Conservation (phyloP, 306 rosid genomes). For the Urtica urens region DNA sequence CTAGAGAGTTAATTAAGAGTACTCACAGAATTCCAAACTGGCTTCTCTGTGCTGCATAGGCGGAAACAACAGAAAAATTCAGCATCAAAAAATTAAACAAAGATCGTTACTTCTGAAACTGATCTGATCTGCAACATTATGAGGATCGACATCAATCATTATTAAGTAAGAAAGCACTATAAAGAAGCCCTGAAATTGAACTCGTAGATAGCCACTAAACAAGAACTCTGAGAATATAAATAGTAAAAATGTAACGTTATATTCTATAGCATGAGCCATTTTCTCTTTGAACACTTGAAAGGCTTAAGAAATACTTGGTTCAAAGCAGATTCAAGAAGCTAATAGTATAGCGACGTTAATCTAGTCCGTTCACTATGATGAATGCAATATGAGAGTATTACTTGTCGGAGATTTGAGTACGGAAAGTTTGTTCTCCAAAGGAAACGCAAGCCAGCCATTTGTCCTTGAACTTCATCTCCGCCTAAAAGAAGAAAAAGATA, state of each 20-base stretch:
- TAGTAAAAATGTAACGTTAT: neutral
- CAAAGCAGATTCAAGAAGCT: too few species aligned
- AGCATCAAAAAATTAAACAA: neutral
- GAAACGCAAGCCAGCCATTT: constrained; percentile 90
- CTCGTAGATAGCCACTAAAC: too few species aligned
- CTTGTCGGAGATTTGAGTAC: constrained; percentile 62
- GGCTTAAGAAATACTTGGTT: too few species aligned
- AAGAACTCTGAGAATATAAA: neutral
- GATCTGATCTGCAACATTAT: too few species aligned
- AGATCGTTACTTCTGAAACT: too few species aligned
- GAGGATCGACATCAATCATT: too few species aligned
- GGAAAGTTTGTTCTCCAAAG: constrained; percentile 86
- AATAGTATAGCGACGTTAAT: too few species aligned
- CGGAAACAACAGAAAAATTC: constrained; percentile 16
- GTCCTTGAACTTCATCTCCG: constrained; percentile 88
- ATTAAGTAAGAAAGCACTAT: neutral
- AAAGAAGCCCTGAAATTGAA: neutral
- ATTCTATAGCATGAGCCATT: too few species aligned
- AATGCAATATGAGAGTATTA: constrained; percentile 10
- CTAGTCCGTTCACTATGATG: neutral
- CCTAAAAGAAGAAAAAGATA: constrained; percentile 25
- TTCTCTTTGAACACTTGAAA: too few species aligned
- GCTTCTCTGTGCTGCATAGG: constrained; percentile 70
- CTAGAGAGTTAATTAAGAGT: constrained; percentile 11
- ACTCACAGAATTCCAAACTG: constrained; percentile 92